Conservation (phyloP, 2,329 filamentous ascomycete species). For the Neurospora sp. region DNA sequence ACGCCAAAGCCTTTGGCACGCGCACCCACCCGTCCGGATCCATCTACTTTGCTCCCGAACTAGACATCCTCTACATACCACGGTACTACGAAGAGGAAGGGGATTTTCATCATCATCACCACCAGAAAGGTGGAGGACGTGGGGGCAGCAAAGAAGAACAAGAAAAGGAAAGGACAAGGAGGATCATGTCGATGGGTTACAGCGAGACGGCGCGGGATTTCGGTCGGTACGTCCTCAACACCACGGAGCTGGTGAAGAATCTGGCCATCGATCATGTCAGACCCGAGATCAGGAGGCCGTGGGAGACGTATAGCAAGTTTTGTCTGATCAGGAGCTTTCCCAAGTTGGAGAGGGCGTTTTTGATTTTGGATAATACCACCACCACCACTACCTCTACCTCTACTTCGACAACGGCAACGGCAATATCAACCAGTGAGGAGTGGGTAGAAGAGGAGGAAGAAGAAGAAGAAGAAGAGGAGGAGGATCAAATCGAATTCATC, state of each 20-base stretch:
- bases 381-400: neutral
- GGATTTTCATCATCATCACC: neutral
- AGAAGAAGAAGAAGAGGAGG: constrained; percentile 10
- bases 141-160: too few relatives aligned
- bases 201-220: constrained; percentile 33
- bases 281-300: constrained; percentile 33
- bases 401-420: neutral
- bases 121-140: neutral
- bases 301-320: constrained; percentile 43
- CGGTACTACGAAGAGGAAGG: constrained; percentile 20
- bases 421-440: neutral
- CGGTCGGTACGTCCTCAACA: constrained; percentile 24
- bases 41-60: constrained; percentile 30
- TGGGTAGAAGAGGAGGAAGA: constrained; percentile 14
- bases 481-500: constrained; percentile 20
- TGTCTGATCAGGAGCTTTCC: constrained; percentile 33
- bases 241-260: constrained; percentile 25
- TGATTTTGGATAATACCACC: constrained; percentile 21
- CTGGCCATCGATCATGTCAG: constrained; percentile 37
- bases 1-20: constrained; percentile 27
- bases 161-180: neutral
- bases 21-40: constrained; percentile 22
- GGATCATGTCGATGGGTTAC: constrained; percentile 25
- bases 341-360: constrained; percentile 26
- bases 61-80: constrained; percentile 27